phyloP scores from a whole-genome alignment of 139 green algal species.

The Tetraselmis striata region DNA sequence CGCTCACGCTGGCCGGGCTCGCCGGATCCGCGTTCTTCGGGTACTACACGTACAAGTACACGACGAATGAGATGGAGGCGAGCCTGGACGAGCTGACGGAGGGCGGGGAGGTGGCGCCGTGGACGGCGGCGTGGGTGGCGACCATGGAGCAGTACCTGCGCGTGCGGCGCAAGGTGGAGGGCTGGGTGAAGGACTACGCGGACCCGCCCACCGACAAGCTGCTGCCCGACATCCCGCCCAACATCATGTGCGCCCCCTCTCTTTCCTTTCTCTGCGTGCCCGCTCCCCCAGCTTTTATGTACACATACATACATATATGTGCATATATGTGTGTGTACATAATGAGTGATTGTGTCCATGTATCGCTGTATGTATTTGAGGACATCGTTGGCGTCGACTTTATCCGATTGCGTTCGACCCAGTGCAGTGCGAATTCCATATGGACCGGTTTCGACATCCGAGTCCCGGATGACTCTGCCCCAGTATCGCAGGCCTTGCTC shows the following conservation, averaged over 20 bases:
- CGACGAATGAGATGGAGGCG: conserved; percentile 26
- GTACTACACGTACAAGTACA: conserved; percentile 59
- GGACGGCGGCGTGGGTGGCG: conserved; percentile 29
- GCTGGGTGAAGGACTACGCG: conserved; percentile 64
- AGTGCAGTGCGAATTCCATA: too few relatives aligned
- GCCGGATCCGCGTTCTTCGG: conserved; percentile 41
- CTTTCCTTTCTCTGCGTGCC: conserved; percentile 7
- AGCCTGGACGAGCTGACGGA: conserved; percentile 35
- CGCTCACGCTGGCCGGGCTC: conserved; percentile 23
- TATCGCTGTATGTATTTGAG: too few relatives aligned
- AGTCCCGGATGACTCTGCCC: too few relatives aligned
- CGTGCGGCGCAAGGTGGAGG: conserved; percentile 41
- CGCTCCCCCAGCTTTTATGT: conserved; percentile 23
- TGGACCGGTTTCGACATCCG: too few relatives aligned
- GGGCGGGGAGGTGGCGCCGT: background rate
- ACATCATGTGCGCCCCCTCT: conserved; percentile 28
- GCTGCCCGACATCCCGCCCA: conserved; percentile 76
- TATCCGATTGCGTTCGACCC: too few relatives aligned
- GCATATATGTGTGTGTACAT: too few relatives aligned
- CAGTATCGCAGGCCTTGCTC: too few relatives aligned
- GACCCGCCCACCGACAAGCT: conserved; percentile 83
- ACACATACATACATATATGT: too few relatives aligned
- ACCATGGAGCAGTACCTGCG: conserved; percentile 51
- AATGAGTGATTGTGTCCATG: too few relatives aligned
- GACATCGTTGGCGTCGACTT: too few relatives aligned